A percentile compares a stretch with the other conserved stretches of the same genome.
phyloP scores from a whole-genome alignment of 1,284 basidiomycete species.

The Takashimella koratensis region DNA sequence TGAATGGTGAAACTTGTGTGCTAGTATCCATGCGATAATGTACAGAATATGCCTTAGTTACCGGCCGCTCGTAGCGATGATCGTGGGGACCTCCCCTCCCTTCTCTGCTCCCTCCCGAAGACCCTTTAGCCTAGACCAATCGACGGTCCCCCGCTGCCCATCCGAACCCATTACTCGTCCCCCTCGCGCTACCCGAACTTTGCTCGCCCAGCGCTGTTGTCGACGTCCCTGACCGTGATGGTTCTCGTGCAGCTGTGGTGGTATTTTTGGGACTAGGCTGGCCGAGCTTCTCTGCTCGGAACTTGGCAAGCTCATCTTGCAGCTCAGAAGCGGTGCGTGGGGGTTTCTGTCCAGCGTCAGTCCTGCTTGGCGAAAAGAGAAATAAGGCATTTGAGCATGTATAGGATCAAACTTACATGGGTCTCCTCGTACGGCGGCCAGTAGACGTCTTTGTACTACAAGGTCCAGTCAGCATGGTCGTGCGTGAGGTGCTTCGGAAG shows the following conservation, averaged over 20 bases:
- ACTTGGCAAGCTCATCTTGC: conserved; percentile 31
- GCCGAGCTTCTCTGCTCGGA: conserved; percentile 28
- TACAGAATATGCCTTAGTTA: no score
- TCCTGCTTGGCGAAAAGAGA: neutral
- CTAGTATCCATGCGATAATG: no score
- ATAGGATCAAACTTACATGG: conserved; percentile 26
- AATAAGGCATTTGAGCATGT: neutral
- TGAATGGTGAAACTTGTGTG: no score
- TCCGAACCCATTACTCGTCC: conserved; percentile 2
- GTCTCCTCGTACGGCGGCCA: conserved; percentile 46
- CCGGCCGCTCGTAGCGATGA: no score
- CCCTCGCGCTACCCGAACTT: neutral
- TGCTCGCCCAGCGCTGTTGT: conserved; percentile 1
- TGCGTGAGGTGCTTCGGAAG: neutral
- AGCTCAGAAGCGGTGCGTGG: conserved; percentile 30
- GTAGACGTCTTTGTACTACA: conserved; percentile 38
- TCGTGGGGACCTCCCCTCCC: no score
- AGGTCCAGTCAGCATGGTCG: neutral
- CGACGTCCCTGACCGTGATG: neutral
- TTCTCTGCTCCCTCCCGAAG: no score
- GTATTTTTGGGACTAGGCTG: neutral
- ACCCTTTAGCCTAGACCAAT: conserved; percentile 13
- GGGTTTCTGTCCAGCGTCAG: conserved; percentile 28
- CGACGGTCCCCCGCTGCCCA: conserved; percentile 21
- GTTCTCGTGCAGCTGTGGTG: neutral